Base-by-base conservation (phyloP, 2,329 filamentous ascomycete species). In the Ophiocordyceps camponoti-rufipedis region DNA sequence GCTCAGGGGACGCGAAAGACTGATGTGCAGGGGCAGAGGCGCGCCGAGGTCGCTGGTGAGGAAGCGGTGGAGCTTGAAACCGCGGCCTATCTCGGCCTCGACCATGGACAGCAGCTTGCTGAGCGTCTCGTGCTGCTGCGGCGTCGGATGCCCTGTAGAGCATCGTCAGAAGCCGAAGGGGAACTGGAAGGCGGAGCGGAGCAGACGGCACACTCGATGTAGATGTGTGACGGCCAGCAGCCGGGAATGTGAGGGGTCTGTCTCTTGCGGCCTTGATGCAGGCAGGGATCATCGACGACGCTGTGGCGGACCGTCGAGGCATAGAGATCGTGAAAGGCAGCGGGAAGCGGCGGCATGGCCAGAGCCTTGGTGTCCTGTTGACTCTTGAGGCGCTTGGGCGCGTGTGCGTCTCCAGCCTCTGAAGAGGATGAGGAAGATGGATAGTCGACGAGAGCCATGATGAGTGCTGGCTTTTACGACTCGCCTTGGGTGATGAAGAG, bases 191-290 rank as follows among this genome's bases (percentile, higher is more conserved):
- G 8, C 14, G n/a, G 8, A 19, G 32, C 13, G 28, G n/a, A 31
- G n/a, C 12, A 32, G 46, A 33, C 67, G 78, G 64, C 70, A 93
- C 91, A 98, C 66, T 96, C 89, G 47, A 94, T 69, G 60, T 94
- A 96, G 42, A 96, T 59, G 62, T 96, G 89, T 32, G 80, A 86
- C 1, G 89, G 86, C 91, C 91, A 98, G 60, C 87, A 85, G 48
- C 91, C 91, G 48, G 79, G 75, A 28, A 89, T 69, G 62, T 98
- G 91, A 23, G 89, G 88, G 43, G 78, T 83, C 47, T 81, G 74
- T 40, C 91, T 76, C 57, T 80, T 85, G 42, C 89, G 79, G 45
- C 91, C 91, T 31, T 82, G 82, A 60, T 98, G 91, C 47, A 96
- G 69, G 48, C 72, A 70, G 1, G 89, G 87, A 57, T 94, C 83